phyloP scores from a whole-genome alignment of 495 filamentous ascomycete genomes.

The Aspergillus indologenus region DNA sequence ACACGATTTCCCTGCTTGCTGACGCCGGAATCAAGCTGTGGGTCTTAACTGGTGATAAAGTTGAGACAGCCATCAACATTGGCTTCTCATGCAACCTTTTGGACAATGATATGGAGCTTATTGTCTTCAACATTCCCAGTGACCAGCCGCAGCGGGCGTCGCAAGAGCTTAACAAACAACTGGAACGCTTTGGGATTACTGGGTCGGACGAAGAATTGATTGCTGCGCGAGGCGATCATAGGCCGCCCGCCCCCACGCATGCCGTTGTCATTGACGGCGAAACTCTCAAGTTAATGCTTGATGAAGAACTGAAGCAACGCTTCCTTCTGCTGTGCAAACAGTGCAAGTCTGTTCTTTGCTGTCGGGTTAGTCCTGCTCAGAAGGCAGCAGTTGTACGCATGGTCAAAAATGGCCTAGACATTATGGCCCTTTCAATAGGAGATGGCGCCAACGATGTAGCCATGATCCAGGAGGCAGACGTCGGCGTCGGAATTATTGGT shows the following conservation, averaged over 20 bases:
- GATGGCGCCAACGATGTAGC: conserved; percentile 99
- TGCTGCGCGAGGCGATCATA: conserved; percentile 74
- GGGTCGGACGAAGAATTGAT: conserved; percentile 86
- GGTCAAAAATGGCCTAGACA: conserved; percentile 90
- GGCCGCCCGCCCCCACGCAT: conserved; percentile 81
- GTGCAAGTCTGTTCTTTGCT: conserved; percentile 95
- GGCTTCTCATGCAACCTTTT: conserved; percentile 98
- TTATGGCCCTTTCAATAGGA: conserved; percentile 95
- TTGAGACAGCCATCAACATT: conserved; percentile 99
- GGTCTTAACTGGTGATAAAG: conserved; percentile 98
- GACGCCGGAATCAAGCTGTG: conserved; percentile 98
- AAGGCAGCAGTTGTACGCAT: conserved; percentile 97
- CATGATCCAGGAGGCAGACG: conserved; percentile 99
- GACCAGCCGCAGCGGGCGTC: conserved; percentile 63
- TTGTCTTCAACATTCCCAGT: conserved; percentile 83
- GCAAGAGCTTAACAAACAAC: conserved; percentile 66
- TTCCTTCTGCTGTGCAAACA: conserved; percentile 96
- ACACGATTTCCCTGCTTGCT: conserved; percentile 89
- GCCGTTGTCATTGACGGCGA: conserved; percentile 98
- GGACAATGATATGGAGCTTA: conserved; percentile 95
- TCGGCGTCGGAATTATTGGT: conserved; percentile 97
- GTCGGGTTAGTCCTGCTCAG: conserved; percentile 93
- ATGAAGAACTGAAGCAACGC: conserved; percentile 77
- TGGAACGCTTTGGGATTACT: conserved; percentile 71
- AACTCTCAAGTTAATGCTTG: conserved; percentile 83